Conservation (phyloP, 179 eudicot genomes). For the Amaranthus tricolor region DNA sequence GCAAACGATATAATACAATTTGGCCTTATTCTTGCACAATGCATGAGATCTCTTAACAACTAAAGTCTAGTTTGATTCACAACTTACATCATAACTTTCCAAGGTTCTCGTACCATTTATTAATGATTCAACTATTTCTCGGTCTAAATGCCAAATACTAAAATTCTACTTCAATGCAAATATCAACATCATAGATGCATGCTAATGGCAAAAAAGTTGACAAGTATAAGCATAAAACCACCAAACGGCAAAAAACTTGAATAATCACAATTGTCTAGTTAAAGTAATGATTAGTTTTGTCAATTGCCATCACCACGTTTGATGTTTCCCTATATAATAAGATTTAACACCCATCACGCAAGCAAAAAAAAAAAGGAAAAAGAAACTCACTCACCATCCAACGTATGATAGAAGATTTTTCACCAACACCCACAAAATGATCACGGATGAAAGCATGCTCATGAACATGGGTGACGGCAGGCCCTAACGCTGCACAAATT, state of each 20-base stretch:
- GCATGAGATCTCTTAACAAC: neutral
- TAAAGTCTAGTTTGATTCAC: neutral
- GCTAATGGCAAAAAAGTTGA: too few species aligned
- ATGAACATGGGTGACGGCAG: conserved; percentile 67
- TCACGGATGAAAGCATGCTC: conserved; percentile 72
- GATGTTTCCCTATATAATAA: neutral
- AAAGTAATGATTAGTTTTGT: neutral
- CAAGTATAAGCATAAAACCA: too few species aligned
- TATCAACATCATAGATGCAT: too few species aligned
- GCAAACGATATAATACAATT: too few species aligned
- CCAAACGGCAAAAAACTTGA: neutral
- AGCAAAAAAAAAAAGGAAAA: neutral
- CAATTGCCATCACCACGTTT: neutral
- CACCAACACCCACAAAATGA: conserved; percentile 71
- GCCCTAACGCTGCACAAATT: conserved; percentile 47
- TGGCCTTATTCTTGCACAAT: too few species aligned
- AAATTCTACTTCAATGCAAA: too few species aligned
- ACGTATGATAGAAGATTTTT: conserved; percentile 46
- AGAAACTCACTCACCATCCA: conserved; percentile 70
- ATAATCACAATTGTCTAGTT: neutral
- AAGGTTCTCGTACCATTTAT: neutral
- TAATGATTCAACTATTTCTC: neutral
- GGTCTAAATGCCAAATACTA: too few species aligned
- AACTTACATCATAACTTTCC: neutral
- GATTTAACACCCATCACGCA: neutral